These are phyloP conservation scores for Aspergillus avenaceus DNA, from an alignment of 495 filamentous ascomycete species.

Conservation along the genomic window DNA sequence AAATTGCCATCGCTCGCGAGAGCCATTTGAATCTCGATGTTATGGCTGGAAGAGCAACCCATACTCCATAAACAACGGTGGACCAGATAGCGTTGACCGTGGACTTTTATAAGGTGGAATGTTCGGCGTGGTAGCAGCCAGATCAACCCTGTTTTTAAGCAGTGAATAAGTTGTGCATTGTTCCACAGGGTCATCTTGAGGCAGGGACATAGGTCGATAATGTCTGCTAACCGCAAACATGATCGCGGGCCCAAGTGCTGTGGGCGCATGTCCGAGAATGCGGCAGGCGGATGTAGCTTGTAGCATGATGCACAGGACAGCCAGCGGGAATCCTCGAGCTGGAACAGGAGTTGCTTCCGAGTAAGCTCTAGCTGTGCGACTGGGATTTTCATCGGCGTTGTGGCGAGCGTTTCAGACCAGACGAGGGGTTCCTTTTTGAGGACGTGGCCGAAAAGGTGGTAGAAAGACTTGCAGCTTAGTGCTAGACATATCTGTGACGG, in stretches of 20 bases:
- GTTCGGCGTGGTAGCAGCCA: too few species aligned
- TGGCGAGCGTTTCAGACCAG: conserved; percentile 3
- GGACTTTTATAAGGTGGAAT: too few species aligned
- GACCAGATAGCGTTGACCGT: too few species aligned
- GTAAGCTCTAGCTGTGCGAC: background rate
- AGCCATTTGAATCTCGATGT: too few species aligned
- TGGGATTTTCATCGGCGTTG: background rate
- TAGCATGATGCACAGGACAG: conserved; percentile 4
- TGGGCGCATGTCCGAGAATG: background rate
- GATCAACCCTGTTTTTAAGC: too few species aligned
- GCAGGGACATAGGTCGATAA: background rate
- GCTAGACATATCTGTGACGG: conserved; percentile 6
- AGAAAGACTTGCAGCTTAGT: conserved; percentile 9
- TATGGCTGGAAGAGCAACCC: too few species aligned
- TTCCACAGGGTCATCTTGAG: too few species aligned
- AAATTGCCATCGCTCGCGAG: too few species aligned
- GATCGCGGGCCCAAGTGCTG: background rate
- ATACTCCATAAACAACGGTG: too few species aligned
- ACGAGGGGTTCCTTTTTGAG: conserved; percentile 3
- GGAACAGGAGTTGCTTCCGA: conserved; percentile 5
- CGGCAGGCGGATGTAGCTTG: conserved; percentile 5
- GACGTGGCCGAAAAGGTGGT: background rate
- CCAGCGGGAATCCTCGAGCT: conserved; percentile 7
- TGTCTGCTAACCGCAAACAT: background rate
- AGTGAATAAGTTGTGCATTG: too few species aligned